Conservation (phyloP, 768 basidiomycete species). For the Mycena crocata region DNA sequence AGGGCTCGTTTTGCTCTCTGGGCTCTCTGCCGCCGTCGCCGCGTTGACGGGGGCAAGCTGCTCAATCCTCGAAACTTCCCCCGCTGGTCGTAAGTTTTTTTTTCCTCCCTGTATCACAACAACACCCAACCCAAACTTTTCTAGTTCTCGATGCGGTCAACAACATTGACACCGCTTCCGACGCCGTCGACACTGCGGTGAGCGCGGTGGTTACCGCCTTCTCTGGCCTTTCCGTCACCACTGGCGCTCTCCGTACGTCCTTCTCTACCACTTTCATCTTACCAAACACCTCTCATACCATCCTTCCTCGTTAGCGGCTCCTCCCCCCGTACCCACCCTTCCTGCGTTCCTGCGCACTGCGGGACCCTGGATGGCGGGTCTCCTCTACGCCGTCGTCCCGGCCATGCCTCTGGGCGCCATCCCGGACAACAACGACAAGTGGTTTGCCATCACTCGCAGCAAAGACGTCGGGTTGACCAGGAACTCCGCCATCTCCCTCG, state of each 20-base stretch:
- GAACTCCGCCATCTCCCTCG: not conserved
- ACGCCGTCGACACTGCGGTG: too few relatives aligned
- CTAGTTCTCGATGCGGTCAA: not conserved
- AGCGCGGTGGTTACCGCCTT: too few relatives aligned
- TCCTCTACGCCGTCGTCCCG: not conserved
- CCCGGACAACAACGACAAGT: not conserved
- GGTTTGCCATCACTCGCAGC: not conserved
- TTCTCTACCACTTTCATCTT: too few relatives aligned
- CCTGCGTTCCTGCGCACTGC: not conserved
- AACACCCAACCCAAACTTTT: not conserved
- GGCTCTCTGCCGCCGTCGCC: too few relatives aligned
- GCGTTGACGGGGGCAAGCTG: too few relatives aligned
- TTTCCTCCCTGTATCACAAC: not conserved
- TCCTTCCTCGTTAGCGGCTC: too few relatives aligned
- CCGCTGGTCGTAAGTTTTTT: not conserved
- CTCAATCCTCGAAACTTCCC: too few relatives aligned
- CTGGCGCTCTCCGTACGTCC: too few relatives aligned
- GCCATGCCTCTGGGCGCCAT: not conserved
- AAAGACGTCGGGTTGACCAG: not conserved
- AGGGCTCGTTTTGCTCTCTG: too few relatives aligned
- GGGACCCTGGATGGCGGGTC: not conserved
- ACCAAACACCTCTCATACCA: too few relatives aligned
- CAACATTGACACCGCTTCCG: not conserved
- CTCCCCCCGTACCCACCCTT: too few relatives aligned
- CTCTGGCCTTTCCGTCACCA: too few relatives aligned